These are phyloP conservation scores for Spiromastix sp. DNA, from an alignment of 2,329 filamentous ascomycete genomes.

Conservation along the genomic window DNA sequence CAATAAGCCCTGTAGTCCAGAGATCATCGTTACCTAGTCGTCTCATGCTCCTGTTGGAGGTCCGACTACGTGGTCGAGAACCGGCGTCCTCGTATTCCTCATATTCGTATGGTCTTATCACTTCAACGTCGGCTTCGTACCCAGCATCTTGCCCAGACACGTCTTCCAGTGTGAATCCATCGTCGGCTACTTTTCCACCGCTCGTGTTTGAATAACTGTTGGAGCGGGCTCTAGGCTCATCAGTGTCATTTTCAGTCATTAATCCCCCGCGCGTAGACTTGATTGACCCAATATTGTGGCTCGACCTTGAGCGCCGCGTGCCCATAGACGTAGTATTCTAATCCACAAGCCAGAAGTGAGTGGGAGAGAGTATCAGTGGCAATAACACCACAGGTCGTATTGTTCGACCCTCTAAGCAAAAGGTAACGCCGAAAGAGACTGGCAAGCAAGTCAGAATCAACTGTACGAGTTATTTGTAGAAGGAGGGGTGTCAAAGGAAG, in stretches of 20 bases:
- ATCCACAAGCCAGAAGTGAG: too few species aligned
- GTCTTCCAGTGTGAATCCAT: constrained; percentile 18
- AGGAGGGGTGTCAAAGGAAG: too few species aligned
- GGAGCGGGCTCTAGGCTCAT: constrained; percentile 24
- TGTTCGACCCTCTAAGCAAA: too few species aligned
- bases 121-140: constrained; percentile 21
- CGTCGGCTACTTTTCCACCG: constrained; percentile 3
- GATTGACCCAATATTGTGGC: too few species aligned
- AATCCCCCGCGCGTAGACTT: too few species aligned
- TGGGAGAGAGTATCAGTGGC: too few species aligned
- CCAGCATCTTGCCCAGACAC: constrained; percentile 18
- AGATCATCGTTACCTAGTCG: constrained; percentile 12
- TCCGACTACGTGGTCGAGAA: not conserved
- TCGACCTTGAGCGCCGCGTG: too few species aligned
- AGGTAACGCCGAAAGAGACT: too few species aligned
- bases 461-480: too few species aligned
- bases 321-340: too few species aligned
- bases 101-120: constrained; percentile 28
- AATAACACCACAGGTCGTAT: too few species aligned
- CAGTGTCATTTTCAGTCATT: constrained; percentile 21
- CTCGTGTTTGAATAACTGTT: not conserved
- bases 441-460: too few species aligned
- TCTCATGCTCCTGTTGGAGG: not conserved
- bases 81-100: constrained; percentile 18
- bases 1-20: constrained; percentile 25